These are phyloP conservation scores for Cocos nucifera DNA, from an alignment of 176 grass and related monocot genomes.

Conservation along the genomic window DNA sequence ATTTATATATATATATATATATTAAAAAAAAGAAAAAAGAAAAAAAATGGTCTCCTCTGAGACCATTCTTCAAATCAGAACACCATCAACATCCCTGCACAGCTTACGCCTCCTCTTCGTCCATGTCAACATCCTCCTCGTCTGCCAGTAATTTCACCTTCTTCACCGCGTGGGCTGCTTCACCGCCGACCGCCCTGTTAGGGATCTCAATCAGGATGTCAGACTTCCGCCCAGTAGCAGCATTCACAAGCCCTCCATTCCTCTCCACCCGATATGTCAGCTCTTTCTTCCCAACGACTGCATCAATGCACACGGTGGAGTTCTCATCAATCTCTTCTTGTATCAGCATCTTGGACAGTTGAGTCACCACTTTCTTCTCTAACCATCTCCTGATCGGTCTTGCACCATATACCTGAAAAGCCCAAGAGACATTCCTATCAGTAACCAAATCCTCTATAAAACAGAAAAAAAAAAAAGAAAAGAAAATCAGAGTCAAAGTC, in stretches of 20 bases:
- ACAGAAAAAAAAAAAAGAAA: too few species aligned
- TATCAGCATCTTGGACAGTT: slow-evolving; percentile 87
- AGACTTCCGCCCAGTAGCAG: slow-evolving; percentile 46
- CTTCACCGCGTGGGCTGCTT: slow-evolving; percentile 35
- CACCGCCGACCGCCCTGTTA: slow-evolving; percentile 13
- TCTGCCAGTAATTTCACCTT: slow-evolving; percentile 44
- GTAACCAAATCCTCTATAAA: background rate
- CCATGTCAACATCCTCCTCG: slow-evolving; percentile 41
- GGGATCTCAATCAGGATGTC: slow-evolving; percentile 78
- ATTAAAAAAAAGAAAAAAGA: too few species aligned
- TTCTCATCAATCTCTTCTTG: slow-evolving; percentile 83
- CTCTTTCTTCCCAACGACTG: slow-evolving; percentile 35
- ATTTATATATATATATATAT: too few species aligned
- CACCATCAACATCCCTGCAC: too few species aligned
- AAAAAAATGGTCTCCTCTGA: too few species aligned
- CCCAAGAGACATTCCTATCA: background rate
- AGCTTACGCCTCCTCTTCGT: slow-evolving; percentile 18
- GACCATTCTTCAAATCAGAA: too few species aligned
- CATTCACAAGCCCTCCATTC: slow-evolving; percentile 65
- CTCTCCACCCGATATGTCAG: slow-evolving; percentile 50
- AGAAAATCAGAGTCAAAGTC: too few species aligned
- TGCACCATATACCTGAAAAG: slow-evolving; percentile 50
- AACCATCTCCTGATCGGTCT: slow-evolving; percentile 82
- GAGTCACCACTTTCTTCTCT: slow-evolving; percentile 74
- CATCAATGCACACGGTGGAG: slow-evolving; percentile 61